Base-by-base conservation (phyloP, 148 eudicot genomes). In the Gaultheria prostrata region DNA sequence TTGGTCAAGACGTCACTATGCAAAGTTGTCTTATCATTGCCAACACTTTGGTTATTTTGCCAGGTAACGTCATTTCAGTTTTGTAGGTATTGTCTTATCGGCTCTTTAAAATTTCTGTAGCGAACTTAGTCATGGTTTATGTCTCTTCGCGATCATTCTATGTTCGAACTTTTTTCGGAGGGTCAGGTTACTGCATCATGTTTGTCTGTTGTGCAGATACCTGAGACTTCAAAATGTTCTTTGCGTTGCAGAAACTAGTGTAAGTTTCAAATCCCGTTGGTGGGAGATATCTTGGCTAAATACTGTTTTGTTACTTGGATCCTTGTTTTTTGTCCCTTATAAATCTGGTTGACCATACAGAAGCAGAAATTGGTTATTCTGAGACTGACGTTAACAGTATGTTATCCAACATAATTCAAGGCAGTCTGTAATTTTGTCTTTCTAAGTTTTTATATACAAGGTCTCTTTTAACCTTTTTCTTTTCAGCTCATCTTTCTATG, bases 191-290 rank as follows among this genome's bases (percentile, higher is more conserved):
- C 48, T 63, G 50, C 24, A 54, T 83, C 28, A 7, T 80, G 61
- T 84, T 77, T 79, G 28, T 81, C 80, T 81, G 56, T 83, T 78
- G 35, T 89, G 91, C 95, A 95, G 98, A 87, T 88, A 39, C 72
- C 85, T 95, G 93, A 90, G 92, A 85, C 93, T 95, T 88, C 98
- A 89, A 86, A 93, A 90, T 87, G 94, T 89, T 82, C 88, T 91
- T 74, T 93, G 91, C 81, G 86, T 81, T 84, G 87, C 84, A 76
- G 97, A 95, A 90, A 91, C 87, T 57, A 87, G 89, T 92, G 98
- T 95, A 91, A 93, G 97, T 92, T 83, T 43, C 59, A 26, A 48
- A 57, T 85, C 46, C 76, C 51, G 33, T 73, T 49, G 45, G 26
- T 83, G 78, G 57, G 54, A 35, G 11, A 49, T 50, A 21, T 78